phyloP scores from a whole-genome alignment of 1,284 basidiomycete genomes.

The Sparassis latifolia region DNA sequence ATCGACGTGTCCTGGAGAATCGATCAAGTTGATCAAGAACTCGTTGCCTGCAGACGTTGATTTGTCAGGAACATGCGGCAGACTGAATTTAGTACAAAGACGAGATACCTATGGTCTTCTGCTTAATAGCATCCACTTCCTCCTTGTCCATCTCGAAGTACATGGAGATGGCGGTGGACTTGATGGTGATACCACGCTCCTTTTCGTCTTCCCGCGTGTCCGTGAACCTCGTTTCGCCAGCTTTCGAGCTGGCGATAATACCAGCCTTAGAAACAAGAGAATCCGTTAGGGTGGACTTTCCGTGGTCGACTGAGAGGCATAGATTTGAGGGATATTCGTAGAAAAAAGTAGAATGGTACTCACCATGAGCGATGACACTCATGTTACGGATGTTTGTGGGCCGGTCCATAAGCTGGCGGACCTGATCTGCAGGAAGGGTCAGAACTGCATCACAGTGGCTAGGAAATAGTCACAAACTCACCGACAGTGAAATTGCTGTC shows the following conservation, averaged over 20 bases:
- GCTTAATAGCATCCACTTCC: slow-evolving; percentile 79
- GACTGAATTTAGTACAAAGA: neutral
- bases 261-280: slow-evolving; percentile 99
- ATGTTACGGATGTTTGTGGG: slow-evolving; percentile 97
- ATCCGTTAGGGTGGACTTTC: slow-evolving; percentile 99
- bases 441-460: slow-evolving; percentile 1
- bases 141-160: slow-evolving; percentile 97
- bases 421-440: slow-evolving; percentile 57
- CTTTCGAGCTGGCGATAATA: slow-evolving; percentile 95
- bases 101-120: slow-evolving; percentile 76
- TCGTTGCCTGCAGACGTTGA: slow-evolving; percentile 62
- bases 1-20: slow-evolving; percentile 99
- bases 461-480: slow-evolving; percentile 31
- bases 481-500: slow-evolving; percentile 83
- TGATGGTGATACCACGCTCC: slow-evolving; percentile 99
- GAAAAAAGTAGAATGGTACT: slow-evolving; percentile 23
- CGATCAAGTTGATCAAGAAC: slow-evolving; percentile 99
- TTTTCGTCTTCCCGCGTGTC: slow-evolving; percentile 99
- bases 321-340: slow-evolving; percentile 2
- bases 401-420: slow-evolving; percentile 85
- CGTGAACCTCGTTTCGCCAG: slow-evolving; percentile 96
- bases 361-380: slow-evolving; percentile 95
- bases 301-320: slow-evolving; percentile 83
- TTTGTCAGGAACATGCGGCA: slow-evolving; percentile 17
- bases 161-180: slow-evolving; percentile 99